Evolutionary conservation across 2,329 filamentous ascomycete species (phyloP).

Genomic region (Aspergillus sp.): DNA sequence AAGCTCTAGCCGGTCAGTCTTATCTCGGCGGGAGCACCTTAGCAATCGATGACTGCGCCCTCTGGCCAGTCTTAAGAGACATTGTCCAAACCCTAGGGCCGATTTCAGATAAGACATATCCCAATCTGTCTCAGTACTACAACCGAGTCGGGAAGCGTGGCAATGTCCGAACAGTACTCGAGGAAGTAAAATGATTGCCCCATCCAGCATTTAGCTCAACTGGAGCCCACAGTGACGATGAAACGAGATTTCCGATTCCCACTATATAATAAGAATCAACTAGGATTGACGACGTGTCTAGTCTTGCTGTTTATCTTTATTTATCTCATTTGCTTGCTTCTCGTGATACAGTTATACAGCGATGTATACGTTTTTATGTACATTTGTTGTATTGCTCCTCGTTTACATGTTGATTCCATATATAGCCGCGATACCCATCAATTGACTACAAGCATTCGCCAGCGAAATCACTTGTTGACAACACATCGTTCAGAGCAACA

Average conservation of each 20-base stretch:
- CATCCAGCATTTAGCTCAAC: not conserved
- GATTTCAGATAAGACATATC: constrained; percentile 28
- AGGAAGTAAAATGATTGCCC: constrained; percentile 13
- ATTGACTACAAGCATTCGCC: constrained; percentile 26
- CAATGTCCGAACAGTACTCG: constrained; percentile 35
- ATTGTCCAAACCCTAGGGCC: constrained; percentile 30
- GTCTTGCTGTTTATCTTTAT: no score
- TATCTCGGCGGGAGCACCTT: constrained; percentile 39
- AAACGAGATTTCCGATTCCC: not conserved
- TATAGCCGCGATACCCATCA: not conserved
- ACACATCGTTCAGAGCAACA: constrained; percentile 40
- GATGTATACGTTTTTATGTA: not conserved
- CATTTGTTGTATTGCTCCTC: not conserved
- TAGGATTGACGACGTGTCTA: not conserved
- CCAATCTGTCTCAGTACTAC: constrained; percentile 38
- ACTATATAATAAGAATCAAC: not conserved
- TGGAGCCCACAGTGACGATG: not conserved
- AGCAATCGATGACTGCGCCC: constrained; percentile 43
- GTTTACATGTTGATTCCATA: not conserved
- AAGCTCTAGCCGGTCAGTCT: constrained; percentile 26
- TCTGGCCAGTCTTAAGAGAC: constrained; percentile 45
- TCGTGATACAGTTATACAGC: not conserved
- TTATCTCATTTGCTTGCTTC: not conserved
- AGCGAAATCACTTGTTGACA: constrained; percentile 32
- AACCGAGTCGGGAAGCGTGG: constrained; percentile 38